Conservation (phyloP, 2,329 filamentous ascomycete species). For the Nemania diffusa region DNA sequence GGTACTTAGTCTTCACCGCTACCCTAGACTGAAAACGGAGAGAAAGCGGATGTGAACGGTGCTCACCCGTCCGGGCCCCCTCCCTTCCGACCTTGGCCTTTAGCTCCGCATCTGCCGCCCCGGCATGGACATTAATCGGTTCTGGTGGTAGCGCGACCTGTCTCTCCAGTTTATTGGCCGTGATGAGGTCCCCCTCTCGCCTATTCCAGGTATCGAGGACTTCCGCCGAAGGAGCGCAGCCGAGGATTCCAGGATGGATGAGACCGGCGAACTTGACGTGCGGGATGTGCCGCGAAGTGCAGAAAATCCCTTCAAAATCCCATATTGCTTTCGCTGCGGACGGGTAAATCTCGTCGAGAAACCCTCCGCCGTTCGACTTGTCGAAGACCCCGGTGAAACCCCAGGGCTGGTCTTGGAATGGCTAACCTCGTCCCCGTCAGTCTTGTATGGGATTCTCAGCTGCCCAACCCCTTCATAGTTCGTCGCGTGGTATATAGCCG, state of each 20-base stretch:
- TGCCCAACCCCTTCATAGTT: background rate
- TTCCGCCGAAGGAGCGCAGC: slow-evolving; percentile 83
- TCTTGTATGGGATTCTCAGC: background rate
- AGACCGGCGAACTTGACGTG: slow-evolving; percentile 88
- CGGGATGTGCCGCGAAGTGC: slow-evolving; percentile 85
- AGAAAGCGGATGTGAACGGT: background rate
- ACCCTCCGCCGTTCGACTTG: slow-evolving; percentile 85
- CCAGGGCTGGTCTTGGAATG: slow-evolving; percentile 86
- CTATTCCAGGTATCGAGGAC: slow-evolving; percentile 85
- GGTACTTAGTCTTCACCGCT: background rate
- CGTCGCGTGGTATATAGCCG: background rate
- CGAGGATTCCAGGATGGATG: slow-evolving; percentile 91
- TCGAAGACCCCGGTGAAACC: slow-evolving; percentile 88
- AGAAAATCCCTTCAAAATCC: slow-evolving; percentile 69
- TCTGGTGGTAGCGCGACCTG: slow-evolving; percentile 83
- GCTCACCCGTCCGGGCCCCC: slow-evolving; percentile 74
- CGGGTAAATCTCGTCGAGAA: slow-evolving; percentile 87
- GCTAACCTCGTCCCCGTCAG: slow-evolving; percentile 58
- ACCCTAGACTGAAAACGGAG: background rate
- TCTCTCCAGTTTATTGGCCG: slow-evolving; percentile 71
- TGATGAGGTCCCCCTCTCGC: slow-evolving; percentile 83
- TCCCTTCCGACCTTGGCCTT: slow-evolving; percentile 77
- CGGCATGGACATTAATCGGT: slow-evolving; percentile 77
- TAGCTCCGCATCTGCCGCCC: slow-evolving; percentile 66
- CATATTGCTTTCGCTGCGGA: slow-evolving; percentile 73